Base-by-base conservation (phyloP, 306 rosid species). In the Trichosanthes cucumerina region DNA sequence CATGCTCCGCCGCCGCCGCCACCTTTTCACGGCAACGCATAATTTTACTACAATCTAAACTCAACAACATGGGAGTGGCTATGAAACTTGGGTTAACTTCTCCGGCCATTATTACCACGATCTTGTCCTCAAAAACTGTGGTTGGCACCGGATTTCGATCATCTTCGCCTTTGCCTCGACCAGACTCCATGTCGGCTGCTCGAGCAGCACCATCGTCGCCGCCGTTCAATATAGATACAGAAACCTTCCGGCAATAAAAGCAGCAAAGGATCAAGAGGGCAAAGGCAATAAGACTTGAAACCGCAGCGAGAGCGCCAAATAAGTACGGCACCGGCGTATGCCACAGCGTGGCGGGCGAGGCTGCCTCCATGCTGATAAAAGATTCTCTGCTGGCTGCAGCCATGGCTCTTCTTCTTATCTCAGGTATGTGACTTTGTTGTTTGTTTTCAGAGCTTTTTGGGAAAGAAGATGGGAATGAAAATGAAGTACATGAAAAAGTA, bases 71-170 rank as follows among this genome's bases (percentile, higher is more conserved):
- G 76, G 93, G 97, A 0, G 97, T 92, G 50, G 97, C 98, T 77
- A 95, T 78, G 86, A 86, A 91, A 44, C 97, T 91, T 41, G 98
- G 97, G 59, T 86, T 90, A 4, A 80, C 90, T 64, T 95, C 86
- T 2, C 98, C 98, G 0, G 98, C 98, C 98, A 95, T 92, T 39
- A 95, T 91, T 26, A 95, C 98, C 80, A 95, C 39, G 44, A 95
- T 62, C 79, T 91, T 95, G 81, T 95, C 97, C 43, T 95, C 93
- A 68, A 86, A 89, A 1, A 82, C 79, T 2, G 4, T 28, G 1
- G 60, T 82, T 19, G 82, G 86, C 13, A 23, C 2, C 79, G 31
- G 43, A 66, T 92, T 90, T 69, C 81, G 83, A 73, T 80, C 56
- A 7, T 86, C 87, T 3, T 80, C 84, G 2, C 77, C 41, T 33